phyloP scores from a whole-genome alignment of 2,329 filamentous ascomycete genomes.

The Cladosporium sp. region DNA sequence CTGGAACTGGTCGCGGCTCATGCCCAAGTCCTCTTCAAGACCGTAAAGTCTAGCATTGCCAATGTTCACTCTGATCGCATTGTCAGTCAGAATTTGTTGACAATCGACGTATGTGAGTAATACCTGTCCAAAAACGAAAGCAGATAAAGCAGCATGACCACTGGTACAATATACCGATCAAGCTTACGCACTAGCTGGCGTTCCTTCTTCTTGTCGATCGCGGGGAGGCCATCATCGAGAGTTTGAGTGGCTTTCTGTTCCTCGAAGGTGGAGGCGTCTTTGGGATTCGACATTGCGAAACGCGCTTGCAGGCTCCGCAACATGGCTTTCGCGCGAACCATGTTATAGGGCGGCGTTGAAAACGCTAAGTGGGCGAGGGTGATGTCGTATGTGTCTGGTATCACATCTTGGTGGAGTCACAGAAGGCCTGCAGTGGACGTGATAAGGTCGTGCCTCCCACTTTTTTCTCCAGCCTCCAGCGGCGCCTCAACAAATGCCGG shows the following conservation, averaged over 20 bases:
- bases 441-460: conserved; percentile 5
- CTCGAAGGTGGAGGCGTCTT: neutral
- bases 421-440: neutral
- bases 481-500: neutral
- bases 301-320: neutral
- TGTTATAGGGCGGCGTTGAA: neutral
- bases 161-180: conserved; percentile 63
- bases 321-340: neutral
- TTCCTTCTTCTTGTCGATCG: conserved; percentile 46
- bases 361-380: neutral
- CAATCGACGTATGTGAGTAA: neutral
- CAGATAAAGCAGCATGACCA: conserved; percentile 70
- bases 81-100: conserved; percentile 1
- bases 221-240: neutral
- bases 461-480: conserved; percentile 1
- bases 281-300: neutral
- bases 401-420: neutral
- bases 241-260: conserved; percentile 4
- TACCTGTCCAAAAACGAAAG: conserved; percentile 74
- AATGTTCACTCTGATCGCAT: conserved; percentile 27
- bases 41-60: conserved; percentile 66
- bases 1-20: conserved; percentile 68
- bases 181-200: conserved; percentile 63
- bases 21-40: conserved; percentile 61
- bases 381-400: neutral